These are phyloP conservation scores for Falciphora oryzae DNA, from an alignment of 2,329 filamentous ascomycete genomes.

Conservation along the genomic window DNA sequence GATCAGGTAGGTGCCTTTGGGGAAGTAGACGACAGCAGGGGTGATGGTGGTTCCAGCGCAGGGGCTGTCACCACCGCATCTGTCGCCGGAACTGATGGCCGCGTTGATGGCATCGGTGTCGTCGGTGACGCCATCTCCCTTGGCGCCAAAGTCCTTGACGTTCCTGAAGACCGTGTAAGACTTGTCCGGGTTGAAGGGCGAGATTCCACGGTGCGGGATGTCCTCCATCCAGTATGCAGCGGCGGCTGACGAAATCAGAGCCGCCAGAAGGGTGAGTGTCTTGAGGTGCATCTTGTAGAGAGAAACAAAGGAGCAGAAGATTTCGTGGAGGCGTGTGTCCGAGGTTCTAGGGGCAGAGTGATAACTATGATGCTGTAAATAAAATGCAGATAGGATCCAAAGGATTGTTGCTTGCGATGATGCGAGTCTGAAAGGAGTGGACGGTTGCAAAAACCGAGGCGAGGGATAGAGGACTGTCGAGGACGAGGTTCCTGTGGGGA, in stretches of 20 bases:
- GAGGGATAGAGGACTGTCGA: neutral
- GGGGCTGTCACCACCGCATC: slow-evolving; percentile 32
- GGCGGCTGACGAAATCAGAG: slow-evolving; percentile 11
- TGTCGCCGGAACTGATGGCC: slow-evolving; percentile 37
- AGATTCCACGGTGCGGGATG: slow-evolving; percentile 39
- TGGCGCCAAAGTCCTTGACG: slow-evolving; percentile 30
- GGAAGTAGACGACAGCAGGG: slow-evolving; percentile 38
- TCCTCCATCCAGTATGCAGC: slow-evolving; percentile 36
- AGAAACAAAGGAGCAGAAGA: neutral
- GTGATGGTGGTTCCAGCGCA: slow-evolving; percentile 30
- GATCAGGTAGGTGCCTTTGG: slow-evolving; percentile 57
- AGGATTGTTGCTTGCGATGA: neutral
- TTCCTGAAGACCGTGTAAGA: slow-evolving; percentile 41
- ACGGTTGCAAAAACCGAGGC: neutral
- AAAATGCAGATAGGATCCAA: neutral
- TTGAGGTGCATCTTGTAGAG: neutral
- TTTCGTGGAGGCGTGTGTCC: neutral
- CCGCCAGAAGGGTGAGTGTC: neutral
- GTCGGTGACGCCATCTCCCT: slow-evolving; percentile 38
- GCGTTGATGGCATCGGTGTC: slow-evolving; percentile 50
- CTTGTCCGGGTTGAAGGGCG: slow-evolving; percentile 38
- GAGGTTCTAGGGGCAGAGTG: neutral
- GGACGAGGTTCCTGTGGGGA: neutral
- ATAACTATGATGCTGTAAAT: neutral
- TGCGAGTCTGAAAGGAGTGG: neutral